phyloP scores from a whole-genome alignment of 768 basidiomycete genomes.

The Kwoniella europaea region DNA sequence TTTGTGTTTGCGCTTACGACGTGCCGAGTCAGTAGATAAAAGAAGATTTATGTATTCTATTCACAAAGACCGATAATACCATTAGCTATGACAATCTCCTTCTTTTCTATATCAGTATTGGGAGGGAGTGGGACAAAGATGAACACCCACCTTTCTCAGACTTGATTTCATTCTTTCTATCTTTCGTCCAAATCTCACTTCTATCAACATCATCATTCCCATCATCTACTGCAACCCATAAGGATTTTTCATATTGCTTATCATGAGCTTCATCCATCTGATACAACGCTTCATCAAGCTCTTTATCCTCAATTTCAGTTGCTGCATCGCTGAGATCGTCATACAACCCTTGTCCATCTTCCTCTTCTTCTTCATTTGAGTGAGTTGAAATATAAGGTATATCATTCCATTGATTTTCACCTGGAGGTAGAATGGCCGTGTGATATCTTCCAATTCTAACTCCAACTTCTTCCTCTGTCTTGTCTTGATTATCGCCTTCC shows the following conservation, averaged over 20 bases:
- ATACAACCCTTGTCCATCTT: background rate
- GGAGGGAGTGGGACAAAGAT: background rate
- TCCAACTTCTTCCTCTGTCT: background rate
- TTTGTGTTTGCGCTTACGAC: conserved; percentile 12
- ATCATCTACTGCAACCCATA: conserved; percentile 5
- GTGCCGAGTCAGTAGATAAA: background rate
- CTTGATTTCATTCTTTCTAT: background rate
- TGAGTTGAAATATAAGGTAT: background rate
- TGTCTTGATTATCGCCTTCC: background rate
- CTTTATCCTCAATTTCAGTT: conserved; percentile 21
- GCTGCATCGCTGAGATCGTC: conserved; percentile 9
- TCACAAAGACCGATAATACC: no score
- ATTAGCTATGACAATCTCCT: no score
- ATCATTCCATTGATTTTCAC: conserved; percentile 4
- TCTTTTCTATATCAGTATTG: no score
- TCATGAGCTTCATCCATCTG: conserved; percentile 28
- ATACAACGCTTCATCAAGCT: conserved; percentile 21
- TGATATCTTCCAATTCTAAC: background rate
- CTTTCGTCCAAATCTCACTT: conserved; percentile 2
- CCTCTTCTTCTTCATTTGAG: conserved; percentile 4
- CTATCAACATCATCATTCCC: background rate
- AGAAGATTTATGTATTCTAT: conserved; percentile 19
- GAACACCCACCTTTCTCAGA: conserved; percentile 11
- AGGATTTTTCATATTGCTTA: conserved; percentile 8
- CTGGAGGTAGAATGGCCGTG: background rate